A percentile compares a stretch with the other conserved stretches of the same genome.
These are phyloP conservation scores for Capsicum baccatum DNA, from an alignment of 257 asterid species.

Conservation along the genomic window DNA sequence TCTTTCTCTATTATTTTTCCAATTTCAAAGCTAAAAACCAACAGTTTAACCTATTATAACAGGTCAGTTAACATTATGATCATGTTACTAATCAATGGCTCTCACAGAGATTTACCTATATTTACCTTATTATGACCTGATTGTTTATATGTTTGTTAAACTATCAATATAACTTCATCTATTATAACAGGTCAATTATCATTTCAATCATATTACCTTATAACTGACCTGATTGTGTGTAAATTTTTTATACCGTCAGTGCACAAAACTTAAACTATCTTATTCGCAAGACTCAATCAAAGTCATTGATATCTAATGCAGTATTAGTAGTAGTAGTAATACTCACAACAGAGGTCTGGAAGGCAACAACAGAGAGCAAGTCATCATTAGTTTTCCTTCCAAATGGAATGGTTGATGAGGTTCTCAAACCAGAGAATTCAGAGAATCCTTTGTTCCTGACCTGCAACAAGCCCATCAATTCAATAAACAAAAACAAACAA, in stretches of 20 bases:
- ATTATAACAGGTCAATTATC: too few relatives aligned
- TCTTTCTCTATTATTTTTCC: too few relatives aligned
- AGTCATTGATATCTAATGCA: not conserved
- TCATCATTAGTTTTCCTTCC: constrained; percentile 64
- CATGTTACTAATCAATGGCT: too few relatives aligned
- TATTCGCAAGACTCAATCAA: not conserved
- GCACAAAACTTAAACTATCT: not conserved
- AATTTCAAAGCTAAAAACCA: too few relatives aligned
- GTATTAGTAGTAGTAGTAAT: not conserved
- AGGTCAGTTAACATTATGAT: too few relatives aligned
- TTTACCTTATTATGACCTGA: not conserved
- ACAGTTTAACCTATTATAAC: too few relatives aligned
- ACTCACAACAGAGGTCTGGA: constrained; percentile 88
- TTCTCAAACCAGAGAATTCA: constrained; percentile 77
- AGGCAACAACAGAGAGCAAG: constrained; percentile 63
- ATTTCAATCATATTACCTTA: too few relatives aligned
- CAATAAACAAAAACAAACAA: not conserved
- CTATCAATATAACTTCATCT: too few relatives aligned
- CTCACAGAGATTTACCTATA: too few relatives aligned
- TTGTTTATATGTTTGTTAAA: too few relatives aligned
- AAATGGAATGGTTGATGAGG: constrained; percentile 66
- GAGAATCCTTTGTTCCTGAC: constrained; percentile 85
- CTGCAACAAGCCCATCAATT: constrained; percentile 41
- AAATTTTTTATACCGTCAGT: not conserved
- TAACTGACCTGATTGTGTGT: not conserved